Conservation (phyloP, 345 rosid species). For the Barbarea vulgaris region DNA sequence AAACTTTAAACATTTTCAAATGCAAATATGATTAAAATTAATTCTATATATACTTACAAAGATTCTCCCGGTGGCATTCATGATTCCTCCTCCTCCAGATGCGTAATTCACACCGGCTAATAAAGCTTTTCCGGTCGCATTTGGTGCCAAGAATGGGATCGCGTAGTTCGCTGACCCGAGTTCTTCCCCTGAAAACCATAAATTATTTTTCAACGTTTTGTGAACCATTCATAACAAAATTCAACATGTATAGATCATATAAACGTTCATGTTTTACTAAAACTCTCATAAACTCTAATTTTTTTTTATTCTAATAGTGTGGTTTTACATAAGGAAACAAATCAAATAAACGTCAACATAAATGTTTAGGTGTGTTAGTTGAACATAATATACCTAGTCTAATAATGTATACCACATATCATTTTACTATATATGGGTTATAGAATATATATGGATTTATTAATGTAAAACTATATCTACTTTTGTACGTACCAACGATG, state of each 20-base stretch:
- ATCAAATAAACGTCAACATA: neutral
- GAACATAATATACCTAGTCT: constrained; percentile 1
- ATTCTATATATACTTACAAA: constrained; percentile 51
- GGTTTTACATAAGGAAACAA: neutral
- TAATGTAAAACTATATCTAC: neutral
- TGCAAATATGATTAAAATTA: neutral
- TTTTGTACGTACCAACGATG: constrained; percentile 52
- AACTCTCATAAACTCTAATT: too few species aligned
- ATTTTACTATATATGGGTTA: neutral
- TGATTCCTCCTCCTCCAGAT: constrained; percentile 82
- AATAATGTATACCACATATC: neutral
- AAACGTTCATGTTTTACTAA: neutral
- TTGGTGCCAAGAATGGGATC: constrained; percentile 80
- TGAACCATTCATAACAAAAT: constrained; percentile 27
- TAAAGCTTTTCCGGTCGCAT: constrained; percentile 52
- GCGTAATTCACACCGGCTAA: constrained; percentile 79
- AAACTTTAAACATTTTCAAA: neutral
- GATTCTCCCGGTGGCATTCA: constrained; percentile 64
- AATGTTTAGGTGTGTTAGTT: constrained; percentile 6
- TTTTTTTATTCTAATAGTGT: too few species aligned
- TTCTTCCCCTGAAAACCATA: constrained; percentile 42
- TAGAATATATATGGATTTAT: neutral
- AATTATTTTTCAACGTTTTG: neutral
- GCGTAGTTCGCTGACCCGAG: constrained; percentile 46
- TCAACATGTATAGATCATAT: constrained; percentile 3